Evolutionary conservation across 2,329 filamentous ascomycete species (phyloP), one percentile per base, ranked within the genome.

Genomic region (Fusarium sp.): DNA sequence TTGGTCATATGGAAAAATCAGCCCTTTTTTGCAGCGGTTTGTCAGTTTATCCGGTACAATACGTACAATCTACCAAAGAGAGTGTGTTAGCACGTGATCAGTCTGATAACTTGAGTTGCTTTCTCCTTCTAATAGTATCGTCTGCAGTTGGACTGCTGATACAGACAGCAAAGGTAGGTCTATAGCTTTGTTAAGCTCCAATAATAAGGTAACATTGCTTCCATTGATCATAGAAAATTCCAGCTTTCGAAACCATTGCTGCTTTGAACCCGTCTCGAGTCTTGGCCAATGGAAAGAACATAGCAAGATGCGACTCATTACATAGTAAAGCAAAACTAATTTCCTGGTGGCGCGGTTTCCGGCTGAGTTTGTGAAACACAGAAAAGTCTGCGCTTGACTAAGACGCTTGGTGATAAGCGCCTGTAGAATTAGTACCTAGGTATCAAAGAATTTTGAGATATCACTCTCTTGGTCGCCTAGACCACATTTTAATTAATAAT

Each of bases 401-500:
- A 21, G 23, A 29, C 35, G 19, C 29, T 13, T 23, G 25, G 53
- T 25, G 41, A 53, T 61, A 42, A 21, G 23, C 15, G 49, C 17
- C 36, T 3, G 19, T 19, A 25, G 23, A 25, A 25, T 42, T 14
- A 27, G 52, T 19, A 19, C 19, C 19, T 38, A n/a, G n/a, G n/a
- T n/a, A 42, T 29, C 45, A 49, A 42, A 46, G 51, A 42, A 32
- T 41, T 23, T 44, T 37, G 49, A 31, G 29, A 57, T 49, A 39
- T 41, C 47, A 19, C 6, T 33, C 13, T 31, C 29, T 31, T 49
- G 54, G 52, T 36, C 52, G 58, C 53, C 38, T 51, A 38, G 58
- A 41, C 55, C 57, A 46, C 41, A 38, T 61, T 39, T 43, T 39
- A 46, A 56, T 66, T 62, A 54, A 62, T 62, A 64, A 61, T 44